These are phyloP conservation scores for Pyrenochaeta sp. DNA, from an alignment of 2,329 filamentous ascomycete species.

Conservation along the genomic window DNA sequence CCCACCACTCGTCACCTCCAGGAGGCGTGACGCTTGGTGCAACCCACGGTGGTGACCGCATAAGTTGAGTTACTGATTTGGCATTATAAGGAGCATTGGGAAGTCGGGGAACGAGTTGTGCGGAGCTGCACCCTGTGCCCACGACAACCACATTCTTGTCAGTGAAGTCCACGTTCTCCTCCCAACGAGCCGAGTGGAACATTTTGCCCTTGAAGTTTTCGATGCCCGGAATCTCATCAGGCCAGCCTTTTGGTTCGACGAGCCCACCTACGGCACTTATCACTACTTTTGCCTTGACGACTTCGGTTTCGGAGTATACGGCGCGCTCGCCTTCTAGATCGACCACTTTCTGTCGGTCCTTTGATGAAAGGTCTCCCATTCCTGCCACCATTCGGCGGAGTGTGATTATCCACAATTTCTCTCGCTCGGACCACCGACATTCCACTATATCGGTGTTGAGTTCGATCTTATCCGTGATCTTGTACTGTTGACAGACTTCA, in stretches of 20 bases:
- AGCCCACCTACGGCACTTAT: slow-evolving; percentile 63
- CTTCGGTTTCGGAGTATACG: slow-evolving; percentile 61
- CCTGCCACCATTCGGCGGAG: slow-evolving; percentile 60
- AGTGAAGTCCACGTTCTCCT: slow-evolving; percentile 59
- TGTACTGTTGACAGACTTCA: slow-evolving; percentile 60
- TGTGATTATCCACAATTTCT: slow-evolving; percentile 63
- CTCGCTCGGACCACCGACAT: slow-evolving; percentile 61
- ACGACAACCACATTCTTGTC: slow-evolving; percentile 65
- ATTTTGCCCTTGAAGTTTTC: slow-evolving; percentile 63
- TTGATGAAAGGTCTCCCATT: slow-evolving; percentile 60
- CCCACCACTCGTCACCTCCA: slow-evolving; percentile 52
- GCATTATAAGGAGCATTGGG: slow-evolving; percentile 57
- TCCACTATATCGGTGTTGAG: slow-evolving; percentile 64
- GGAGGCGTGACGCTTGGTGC: slow-evolving; percentile 52
- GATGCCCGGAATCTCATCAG: slow-evolving; percentile 59
- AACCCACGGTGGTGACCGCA: slow-evolving; percentile 66
- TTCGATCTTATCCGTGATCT: slow-evolving; percentile 65
- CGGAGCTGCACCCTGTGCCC: slow-evolving; percentile 65
- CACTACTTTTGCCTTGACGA: slow-evolving; percentile 62
- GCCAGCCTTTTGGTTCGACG: slow-evolving; percentile 62
- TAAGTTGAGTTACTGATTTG: slow-evolving; percentile 66
- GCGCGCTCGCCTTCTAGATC: slow-evolving; percentile 53
- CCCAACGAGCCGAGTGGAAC: slow-evolving; percentile 66
- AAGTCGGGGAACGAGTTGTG: slow-evolving; percentile 63
- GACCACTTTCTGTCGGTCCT: slow-evolving; percentile 56